Base-by-base conservation (phyloP, 768 basidiomycete genomes). In the Scleroderma citrinum region DNA sequence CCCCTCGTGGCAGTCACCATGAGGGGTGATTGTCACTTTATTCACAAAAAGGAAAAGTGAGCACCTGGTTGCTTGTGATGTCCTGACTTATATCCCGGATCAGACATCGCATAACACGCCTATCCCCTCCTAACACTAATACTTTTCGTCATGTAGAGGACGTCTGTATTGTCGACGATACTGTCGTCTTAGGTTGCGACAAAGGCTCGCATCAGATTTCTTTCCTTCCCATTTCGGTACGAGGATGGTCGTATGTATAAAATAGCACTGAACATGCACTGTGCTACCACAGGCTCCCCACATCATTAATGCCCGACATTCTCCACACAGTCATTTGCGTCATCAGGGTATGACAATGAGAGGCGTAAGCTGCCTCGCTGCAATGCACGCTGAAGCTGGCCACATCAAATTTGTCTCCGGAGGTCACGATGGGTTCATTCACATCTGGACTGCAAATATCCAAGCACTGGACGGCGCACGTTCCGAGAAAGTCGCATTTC, bases 351-450 rank as follows among this genome's bases (percentile, higher is more conserved):
- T 37, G 41, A 44, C 45, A 46, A 61, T 46, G 55, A 60, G 55
- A 59, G 71, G 73, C 41, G 65, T 78, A 26, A 73, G 63, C 47
- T 70, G 73, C 60, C 71, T 79, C 54, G 68, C 73, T 49, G 62
- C 72, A 37, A 62, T 69, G 48, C 64, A 58, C 50, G 58, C 59
- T 37, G 47, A 62, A 42, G 51, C 47, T 50, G 62, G 58, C 53
- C 55, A 59, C 49, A 50, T 65, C 57, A 63, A 58, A 56, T 79
- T 80, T 61, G 67, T 78, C 48, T 71, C 76, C 31, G 76, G 76
- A 46, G 76, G 74, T 24, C 66, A 72, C 55, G 75, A 79, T 62
- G 72, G 73, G 58, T 59, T 57, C 39, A 60, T 76, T 35, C 64
- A 69, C 52, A 55, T 72, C 44, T 76, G 77, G 74, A 66, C 59